Percentiles rank a stretch among this genome's conserved stretches.
Conservation (phyloP, 345 rosid genomes). For the Murraya paniculata region DNA sequence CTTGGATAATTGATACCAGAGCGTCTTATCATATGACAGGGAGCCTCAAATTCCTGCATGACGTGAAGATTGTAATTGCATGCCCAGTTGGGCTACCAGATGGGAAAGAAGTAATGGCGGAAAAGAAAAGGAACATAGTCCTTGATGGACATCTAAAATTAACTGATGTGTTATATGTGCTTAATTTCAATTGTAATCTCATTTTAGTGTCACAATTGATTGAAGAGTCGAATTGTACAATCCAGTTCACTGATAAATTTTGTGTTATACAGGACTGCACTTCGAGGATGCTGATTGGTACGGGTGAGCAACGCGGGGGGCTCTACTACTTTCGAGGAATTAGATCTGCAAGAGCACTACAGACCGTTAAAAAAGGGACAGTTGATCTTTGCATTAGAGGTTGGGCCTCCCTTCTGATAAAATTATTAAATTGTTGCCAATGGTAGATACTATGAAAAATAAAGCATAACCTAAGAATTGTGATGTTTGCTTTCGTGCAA, state of each 20-base stretch:
- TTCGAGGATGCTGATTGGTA: constrained; percentile 10
- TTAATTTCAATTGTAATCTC: neutral
- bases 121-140: neutral
- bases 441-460: neutral
- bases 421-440: neutral
- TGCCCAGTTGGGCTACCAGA: neutral
- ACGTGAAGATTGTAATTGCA: neutral
- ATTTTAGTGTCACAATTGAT: constrained; percentile 9
- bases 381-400: neutral
- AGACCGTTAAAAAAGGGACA: too few relatives aligned
- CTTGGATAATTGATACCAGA: constrained; percentile 10
- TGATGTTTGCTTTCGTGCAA: neutral
- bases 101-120: neutral
- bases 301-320: neutral
- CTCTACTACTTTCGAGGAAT: neutral
- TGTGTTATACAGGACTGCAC: constrained; percentile 14
- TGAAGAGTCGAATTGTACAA: neutral
- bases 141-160: neutral
- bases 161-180: constrained; percentile 7
- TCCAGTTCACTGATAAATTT: neutral
- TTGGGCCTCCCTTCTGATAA: neutral
- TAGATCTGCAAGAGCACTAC: too few relatives aligned
- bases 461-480: neutral
- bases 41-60: neutral
- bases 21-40: constrained; percentile 9